phyloP scores from a whole-genome alignment of 169 alveolate genomes.

The Plasmodium ovale region DNA sequence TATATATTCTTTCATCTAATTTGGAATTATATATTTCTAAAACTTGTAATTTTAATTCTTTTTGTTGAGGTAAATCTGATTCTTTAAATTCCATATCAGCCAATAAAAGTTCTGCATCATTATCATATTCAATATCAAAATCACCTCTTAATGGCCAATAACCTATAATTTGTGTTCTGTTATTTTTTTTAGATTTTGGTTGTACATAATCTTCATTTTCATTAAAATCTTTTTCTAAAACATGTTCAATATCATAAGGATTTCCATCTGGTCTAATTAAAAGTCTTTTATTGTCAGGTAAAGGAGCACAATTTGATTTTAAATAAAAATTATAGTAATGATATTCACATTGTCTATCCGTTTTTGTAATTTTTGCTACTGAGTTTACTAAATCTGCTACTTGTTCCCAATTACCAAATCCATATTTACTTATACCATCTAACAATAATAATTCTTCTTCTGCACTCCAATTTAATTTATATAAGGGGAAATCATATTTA shows the following conservation, averaged over 20 bases:
- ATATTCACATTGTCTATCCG: constrained; percentile 88
- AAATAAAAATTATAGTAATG: constrained; percentile 86
- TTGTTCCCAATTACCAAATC: constrained; percentile 93
- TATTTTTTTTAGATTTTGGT: constrained; percentile 78
- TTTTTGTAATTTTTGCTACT: constrained; percentile 79
- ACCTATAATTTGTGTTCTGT: constrained; percentile 92
- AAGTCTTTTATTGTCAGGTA: constrained; percentile 80
- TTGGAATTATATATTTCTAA: constrained; percentile 92
- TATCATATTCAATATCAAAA: constrained; percentile 98
- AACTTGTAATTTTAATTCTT: constrained; percentile 86
- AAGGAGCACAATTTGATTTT: constrained; percentile 87
- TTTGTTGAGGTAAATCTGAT: constrained; percentile 89
- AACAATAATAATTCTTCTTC: constrained; percentile 92
- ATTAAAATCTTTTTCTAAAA: constrained; percentile 33
- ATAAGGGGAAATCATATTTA: constrained; percentile 88
- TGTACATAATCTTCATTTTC: constrained; percentile 59
- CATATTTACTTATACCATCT: constrained; percentile 92
- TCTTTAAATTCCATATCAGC: constrained; percentile 97
- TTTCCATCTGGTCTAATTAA: constrained; percentile 65
- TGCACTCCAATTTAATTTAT: constrained; percentile 90
- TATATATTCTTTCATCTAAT: constrained; percentile 91
- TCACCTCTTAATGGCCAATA: constrained; percentile 98
- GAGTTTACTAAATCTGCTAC: constrained; percentile 83
- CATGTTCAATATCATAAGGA: constrained; percentile 69
- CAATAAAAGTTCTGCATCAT: constrained; percentile 97